Base-by-base conservation (phyloP, 306 rosid genomes). In the Quercus cerris region DNA sequence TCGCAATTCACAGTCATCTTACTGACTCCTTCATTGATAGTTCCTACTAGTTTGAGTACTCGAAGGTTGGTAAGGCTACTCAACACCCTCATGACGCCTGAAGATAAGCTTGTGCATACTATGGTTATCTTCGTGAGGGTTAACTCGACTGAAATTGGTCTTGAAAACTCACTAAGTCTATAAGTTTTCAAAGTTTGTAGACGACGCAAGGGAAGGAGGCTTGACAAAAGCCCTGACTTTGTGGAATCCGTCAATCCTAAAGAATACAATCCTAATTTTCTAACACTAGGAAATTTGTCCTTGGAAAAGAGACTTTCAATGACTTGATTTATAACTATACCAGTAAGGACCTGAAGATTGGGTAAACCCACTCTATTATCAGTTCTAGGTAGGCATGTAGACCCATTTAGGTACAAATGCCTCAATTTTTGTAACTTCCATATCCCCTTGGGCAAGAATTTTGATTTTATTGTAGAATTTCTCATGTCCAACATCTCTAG, bases 281-380 rank as follows among this genome's bases (percentile, higher is more conserved):
- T 80, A 56, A 80, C 18, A 18, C 52, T 75, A 4, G 81, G 81
- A 38, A 77, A 71, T 7, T 5, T 31, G 38, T 19, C 81, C 20
- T 66, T 63, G 31, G 64, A 20, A 11, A 77, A 46, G 3, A 71
- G 38, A 54, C 31, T 3, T n/a, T 63, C 4, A 52, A 74, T 54
- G 54, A 10, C 44, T 28, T 70, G 22, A 12, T 70, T 6, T 9
- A 79, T 30, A 20, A n/a, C 66, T 18, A 83, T 49, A 9, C 20
- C 25, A n/a, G 71, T 27, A 15, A 83, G 35, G 55, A 75, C 56
- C 75, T 61, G 81, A 14, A 75, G 75, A 56, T 79, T 83, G 75
- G 54, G 54, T 3, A 46, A 46, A 46, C 14, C 54, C 44, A 38
- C 44, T 11, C 15, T 46, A 3, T 46, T 46, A 15, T 46, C 54